Conservation (phyloP, 1,139 yeast genomes). For the Lizanozyma gosingica region DNA sequence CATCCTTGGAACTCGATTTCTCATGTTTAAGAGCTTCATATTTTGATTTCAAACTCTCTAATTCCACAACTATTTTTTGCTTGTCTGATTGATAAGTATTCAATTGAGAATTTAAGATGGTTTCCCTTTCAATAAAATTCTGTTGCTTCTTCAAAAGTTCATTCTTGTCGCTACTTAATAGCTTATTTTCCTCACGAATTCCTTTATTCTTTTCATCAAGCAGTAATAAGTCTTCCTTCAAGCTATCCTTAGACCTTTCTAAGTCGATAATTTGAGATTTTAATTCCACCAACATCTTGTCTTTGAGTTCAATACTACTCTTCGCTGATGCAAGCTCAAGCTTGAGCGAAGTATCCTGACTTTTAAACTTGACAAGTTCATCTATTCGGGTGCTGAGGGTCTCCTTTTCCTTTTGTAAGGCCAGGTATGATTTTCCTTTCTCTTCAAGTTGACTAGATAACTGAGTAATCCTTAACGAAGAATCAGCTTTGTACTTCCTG, state of each 20-base stretch:
- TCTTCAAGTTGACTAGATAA: background rate
- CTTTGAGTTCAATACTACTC: conserved; percentile 34
- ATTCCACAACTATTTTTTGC: conserved; percentile 41
- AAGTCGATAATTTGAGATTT: conserved; percentile 23
- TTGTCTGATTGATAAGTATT: conserved; percentile 41
- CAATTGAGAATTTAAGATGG: conserved; percentile 13
- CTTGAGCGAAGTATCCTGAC: conserved; percentile 32
- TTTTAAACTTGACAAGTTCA: conserved; percentile 25
- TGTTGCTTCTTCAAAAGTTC: conserved; percentile 24
- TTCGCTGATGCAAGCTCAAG: conserved; percentile 33
- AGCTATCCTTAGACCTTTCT: conserved; percentile 24
- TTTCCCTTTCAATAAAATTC: conserved; percentile 22
- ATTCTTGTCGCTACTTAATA: conserved; percentile 32
- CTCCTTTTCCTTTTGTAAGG: conserved; percentile 5
- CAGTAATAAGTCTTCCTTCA: conserved; percentile 34
- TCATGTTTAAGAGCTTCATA: conserved; percentile 39
- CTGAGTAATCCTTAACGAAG: background rate
- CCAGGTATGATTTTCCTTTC: background rate
- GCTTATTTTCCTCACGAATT: conserved; percentile 28
- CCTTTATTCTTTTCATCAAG: conserved; percentile 27
- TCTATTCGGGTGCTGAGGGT: conserved; percentile 12
- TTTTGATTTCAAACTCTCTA: conserved; percentile 43
- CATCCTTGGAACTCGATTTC: conserved; percentile 41
- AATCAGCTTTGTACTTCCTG: background rate
- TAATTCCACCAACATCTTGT: conserved; percentile 7